Base-by-base conservation (phyloP, 495 filamentous ascomycete species). In the Penicillium steckii region DNA sequence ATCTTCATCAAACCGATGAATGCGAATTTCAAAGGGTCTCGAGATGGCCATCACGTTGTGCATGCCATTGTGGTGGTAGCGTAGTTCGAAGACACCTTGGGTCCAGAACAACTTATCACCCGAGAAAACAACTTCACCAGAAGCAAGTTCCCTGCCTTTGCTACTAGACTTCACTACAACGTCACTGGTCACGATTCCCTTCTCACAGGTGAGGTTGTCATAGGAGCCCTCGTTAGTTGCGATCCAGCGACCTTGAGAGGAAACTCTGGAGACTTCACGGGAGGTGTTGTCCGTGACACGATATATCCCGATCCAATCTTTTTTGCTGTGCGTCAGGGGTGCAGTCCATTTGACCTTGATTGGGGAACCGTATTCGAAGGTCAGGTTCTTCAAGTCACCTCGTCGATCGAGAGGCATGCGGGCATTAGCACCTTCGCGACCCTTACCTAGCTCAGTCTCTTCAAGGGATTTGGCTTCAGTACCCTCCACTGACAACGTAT, bases 91-190 rank as follows among this genome's bases (percentile, higher is more conserved):
- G 32, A 91, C 87, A 43, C 94, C 94, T 33, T 92, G 88, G 1
- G 86, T 94, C 94, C 94, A 98, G 84, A 90, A 97, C 12, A 94
- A 79, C 74, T 97, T 97, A 77, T 97, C 91, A 32, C 92, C 92
- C 13, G 83, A 78, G 59, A 98, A 97, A 30, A 88, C 67, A 71
- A 97, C 83, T 66, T 97, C 92, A 50, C 94, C 94, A 5, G 70
- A 71, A 2, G 68, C 70, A 42, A 70, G 48, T 6, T 74, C 66
- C 24, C 57, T 64, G 13, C 60, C 64, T 37, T 75, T 67, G 3
- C 73, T 78, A 45, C 85, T 80, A 8, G 68, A 74, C 1, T 71
- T 70, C 8, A 87, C 25, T 29, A 70, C 61, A 5, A 76, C 61
- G 57, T 97, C 85, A 52, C 78, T 87, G 7, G 82, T 68, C 13